Conservation (phyloP, 371 early-diverging fungal species). For the Polyrhizophydium stewartii region DNA sequence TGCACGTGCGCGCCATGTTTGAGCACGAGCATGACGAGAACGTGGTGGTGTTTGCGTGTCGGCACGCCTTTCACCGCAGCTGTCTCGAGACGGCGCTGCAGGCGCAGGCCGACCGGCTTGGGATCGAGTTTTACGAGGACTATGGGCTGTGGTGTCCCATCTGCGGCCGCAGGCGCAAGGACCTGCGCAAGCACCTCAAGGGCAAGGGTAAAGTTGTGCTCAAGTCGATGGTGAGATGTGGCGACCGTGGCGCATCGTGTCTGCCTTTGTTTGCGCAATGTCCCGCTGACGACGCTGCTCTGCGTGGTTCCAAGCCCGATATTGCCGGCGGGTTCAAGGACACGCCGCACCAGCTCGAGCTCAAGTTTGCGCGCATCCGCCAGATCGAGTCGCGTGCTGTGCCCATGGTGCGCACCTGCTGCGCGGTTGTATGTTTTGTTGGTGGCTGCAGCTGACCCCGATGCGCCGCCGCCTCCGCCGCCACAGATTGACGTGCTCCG, state of each 20-base stretch:
- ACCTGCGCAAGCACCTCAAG: neutral
- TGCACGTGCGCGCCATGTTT: constrained; percentile 26
- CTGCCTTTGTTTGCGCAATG: too few relatives aligned
- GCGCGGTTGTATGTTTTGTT: too few relatives aligned
- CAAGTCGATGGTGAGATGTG: neutral
- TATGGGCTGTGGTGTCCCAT: neutral
- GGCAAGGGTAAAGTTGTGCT: neutral
- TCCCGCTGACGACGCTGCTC: too few relatives aligned
- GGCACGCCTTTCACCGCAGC: constrained; percentile 27
- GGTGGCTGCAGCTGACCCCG: too few relatives aligned
- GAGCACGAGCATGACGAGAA: constrained; percentile 6
- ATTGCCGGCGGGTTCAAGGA: neutral
- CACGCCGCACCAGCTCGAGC: neutral
- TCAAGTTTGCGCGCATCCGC: too few relatives aligned
- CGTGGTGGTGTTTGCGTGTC: constrained; percentile 23
- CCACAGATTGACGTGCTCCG: too few relatives aligned
- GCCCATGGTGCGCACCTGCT: too few relatives aligned
- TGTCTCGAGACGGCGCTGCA: constrained; percentile 23
- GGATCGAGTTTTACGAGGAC: neutral
- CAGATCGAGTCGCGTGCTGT: too few relatives aligned
- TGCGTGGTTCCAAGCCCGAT: neutral
- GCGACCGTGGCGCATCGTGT: neutral
- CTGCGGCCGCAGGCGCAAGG: neutral
- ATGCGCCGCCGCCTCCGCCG: too few relatives aligned
- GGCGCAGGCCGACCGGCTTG: neutral